Evolutionary conservation across 805 yeast species (phyloP).

Genomic region (Zygosaccharomyces gambellarensis): DNA sequence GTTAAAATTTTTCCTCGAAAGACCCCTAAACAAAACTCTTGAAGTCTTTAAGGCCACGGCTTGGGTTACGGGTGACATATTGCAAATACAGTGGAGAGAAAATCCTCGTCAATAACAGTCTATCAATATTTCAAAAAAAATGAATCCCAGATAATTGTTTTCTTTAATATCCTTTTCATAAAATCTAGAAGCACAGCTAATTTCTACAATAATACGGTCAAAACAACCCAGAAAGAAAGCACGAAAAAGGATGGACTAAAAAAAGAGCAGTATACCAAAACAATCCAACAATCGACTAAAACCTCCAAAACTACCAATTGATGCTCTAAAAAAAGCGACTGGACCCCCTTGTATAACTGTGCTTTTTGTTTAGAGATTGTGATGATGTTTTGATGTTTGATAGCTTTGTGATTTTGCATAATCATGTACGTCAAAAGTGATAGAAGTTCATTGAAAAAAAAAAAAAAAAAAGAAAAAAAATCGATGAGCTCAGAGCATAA

Average conservation of each 20-base stretch:
- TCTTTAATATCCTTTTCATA: neutral
- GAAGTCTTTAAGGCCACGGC: conserved; percentile 16
- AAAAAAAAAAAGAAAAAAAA: conserved; percentile 1
- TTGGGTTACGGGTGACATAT: conserved; percentile 15
- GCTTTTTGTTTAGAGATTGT: neutral
- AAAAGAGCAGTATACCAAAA: neutral
- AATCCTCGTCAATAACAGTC: neutral
- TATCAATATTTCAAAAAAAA: neutral
- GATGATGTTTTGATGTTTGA: neutral
- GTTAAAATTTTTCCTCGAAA: conserved; percentile 17
- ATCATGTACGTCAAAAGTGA: neutral
- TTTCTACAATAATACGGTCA: too few species aligned
- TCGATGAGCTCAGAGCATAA: conserved; percentile 5
- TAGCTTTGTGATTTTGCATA: neutral
- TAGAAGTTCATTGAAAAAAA: neutral
- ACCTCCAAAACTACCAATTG: neutral
- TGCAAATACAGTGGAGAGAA: neutral
- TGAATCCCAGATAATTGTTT: neutral
- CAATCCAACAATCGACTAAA: too few species aligned
- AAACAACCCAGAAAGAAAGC: too few species aligned
- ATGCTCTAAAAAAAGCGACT: neutral
- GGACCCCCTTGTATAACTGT: neutral
- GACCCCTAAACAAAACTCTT: conserved; percentile 16
- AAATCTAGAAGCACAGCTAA: neutral
- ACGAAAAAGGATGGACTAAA: neutral